Percentiles rank a stretch among this genome's conserved stretches.
These are phyloP conservation scores for Diaporthe vaccinii DNA, from an alignment of 2,329 filamentous ascomycete genomes.

Conservation along the genomic window DNA sequence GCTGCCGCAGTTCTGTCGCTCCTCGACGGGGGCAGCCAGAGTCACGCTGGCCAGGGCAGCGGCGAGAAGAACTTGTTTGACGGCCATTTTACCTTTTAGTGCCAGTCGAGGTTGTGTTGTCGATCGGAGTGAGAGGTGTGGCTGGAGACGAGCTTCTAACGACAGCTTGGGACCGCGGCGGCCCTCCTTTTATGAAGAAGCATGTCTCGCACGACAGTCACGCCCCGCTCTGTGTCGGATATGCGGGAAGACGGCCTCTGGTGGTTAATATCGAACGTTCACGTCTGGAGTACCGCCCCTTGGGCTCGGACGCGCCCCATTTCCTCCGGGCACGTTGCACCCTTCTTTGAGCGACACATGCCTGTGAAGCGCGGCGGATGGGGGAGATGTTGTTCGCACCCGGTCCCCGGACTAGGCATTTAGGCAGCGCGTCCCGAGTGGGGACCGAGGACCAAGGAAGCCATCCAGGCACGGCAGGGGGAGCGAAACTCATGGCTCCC, in stretches of 20 bases:
- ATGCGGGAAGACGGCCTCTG: constrained; percentile 26
- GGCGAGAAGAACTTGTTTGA: constrained; percentile 48
- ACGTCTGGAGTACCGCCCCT: background rate
- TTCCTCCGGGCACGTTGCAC: constrained; percentile 4
- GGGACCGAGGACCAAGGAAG: background rate
- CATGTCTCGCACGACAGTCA: background rate
- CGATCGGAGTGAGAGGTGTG: constrained; percentile 30
- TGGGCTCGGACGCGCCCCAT: background rate
- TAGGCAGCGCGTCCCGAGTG: constrained; percentile 28
- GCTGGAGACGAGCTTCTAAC: constrained; percentile 24
- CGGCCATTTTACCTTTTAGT: constrained; percentile 44
- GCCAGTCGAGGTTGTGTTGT: constrained; percentile 19
- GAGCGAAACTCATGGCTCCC: constrained; percentile 5
- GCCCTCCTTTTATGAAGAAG: constrained; percentile 16
- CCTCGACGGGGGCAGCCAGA: constrained; percentile 58
- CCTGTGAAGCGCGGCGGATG: background rate
- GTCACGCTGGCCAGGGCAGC: constrained; percentile 53
- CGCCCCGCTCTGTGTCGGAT: constrained; percentile 20
- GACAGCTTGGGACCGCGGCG: background rate
- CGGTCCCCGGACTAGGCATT: constrained; percentile 18
- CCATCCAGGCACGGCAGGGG: background rate
- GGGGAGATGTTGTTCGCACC: background rate
- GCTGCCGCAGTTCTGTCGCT: constrained; percentile 54
- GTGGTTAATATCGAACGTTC: constrained; percentile 13
- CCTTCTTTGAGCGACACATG: background rate